Percentiles rank a stretch among this genome's conserved stretches.
phyloP scores from a whole-genome alignment of 2,329 filamentous ascomycete genomes.

The Corinectria fuckeliana region DNA sequence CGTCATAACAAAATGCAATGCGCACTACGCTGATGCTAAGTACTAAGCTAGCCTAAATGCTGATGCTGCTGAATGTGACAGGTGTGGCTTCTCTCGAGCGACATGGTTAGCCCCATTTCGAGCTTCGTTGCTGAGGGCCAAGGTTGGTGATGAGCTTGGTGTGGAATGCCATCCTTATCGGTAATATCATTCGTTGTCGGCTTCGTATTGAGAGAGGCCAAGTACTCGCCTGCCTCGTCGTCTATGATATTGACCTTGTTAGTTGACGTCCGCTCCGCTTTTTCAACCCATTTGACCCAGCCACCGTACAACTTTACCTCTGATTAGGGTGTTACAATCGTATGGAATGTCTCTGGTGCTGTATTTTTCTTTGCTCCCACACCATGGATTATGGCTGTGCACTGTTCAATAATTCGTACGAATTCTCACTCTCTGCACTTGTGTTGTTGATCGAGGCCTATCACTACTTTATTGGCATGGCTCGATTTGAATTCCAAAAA shows the following conservation, averaged over 20 bases:
- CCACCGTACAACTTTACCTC: conserved; percentile 48
- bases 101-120: conserved; percentile 47
- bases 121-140: conserved; percentile 42
- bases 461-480: too few relatives aligned
- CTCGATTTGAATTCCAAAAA: too few relatives aligned
- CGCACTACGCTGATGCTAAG: too few relatives aligned
- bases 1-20: too few relatives aligned
- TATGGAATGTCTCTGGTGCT: conserved; percentile 51
- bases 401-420: too few relatives aligned
- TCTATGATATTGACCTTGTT: background rate
- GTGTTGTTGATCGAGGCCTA: too few relatives aligned
- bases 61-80: too few relatives aligned
- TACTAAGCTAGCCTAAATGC: too few relatives aligned
- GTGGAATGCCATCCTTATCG: conserved; percentile 52
- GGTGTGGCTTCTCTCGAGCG: conserved; percentile 28
- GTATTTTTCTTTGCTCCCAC: conserved; percentile 54
- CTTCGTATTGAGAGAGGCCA: conserved; percentile 51
- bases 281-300: background rate
- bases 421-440: too few relatives aligned
- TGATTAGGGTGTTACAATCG: conserved; percentile 47
- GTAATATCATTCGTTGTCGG: conserved; percentile 45
- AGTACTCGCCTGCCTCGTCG: conserved; percentile 23
- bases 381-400: too few relatives aligned
- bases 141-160: conserved; percentile 59
- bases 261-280: background rate